Evolutionary conservation across 371 early-diverging fungal species (phyloP).

Genomic region (Mortierella sp.): DNA sequence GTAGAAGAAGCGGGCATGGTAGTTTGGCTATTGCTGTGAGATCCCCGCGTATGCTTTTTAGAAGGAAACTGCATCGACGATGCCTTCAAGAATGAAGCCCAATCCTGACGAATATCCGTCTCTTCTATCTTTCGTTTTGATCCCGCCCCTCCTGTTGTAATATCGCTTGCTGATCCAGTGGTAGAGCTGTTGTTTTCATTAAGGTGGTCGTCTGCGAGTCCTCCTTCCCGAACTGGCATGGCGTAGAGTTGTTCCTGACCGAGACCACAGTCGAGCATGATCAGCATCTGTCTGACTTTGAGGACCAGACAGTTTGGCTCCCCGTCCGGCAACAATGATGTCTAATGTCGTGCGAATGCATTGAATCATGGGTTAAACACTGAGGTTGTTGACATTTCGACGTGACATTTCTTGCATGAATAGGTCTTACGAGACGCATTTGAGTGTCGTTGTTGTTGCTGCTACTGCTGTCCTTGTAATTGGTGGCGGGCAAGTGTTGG

Average conservation of each 20-base stretch:
- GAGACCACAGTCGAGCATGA: slow-evolving; percentile 58
- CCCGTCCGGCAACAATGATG: slow-evolving; percentile 56
- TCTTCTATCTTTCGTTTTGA: slow-evolving; percentile 23
- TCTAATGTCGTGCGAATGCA: slow-evolving; percentile 16
- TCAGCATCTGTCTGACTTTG: slow-evolving; percentile 55
- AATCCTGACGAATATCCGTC: slow-evolving; percentile 48
- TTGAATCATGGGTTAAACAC: too few species aligned
- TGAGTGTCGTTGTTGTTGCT: background rate
- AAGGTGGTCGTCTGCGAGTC: slow-evolving; percentile 33
- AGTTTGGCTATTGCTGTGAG: background rate
- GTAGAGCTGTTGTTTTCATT: background rate
- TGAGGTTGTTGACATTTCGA: background rate
- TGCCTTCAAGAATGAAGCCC: slow-evolving; percentile 52
- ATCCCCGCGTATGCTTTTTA: slow-evolving; percentile 33
- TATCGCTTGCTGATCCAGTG: background rate
- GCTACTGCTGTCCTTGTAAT: background rate
- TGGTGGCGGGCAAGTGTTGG: slow-evolving; percentile 3
- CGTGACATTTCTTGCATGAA: background rate
- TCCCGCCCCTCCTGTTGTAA: background rate
- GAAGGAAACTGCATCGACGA: slow-evolving; percentile 25
- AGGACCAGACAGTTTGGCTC: slow-evolving; percentile 57
- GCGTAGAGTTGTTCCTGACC: slow-evolving; percentile 52
- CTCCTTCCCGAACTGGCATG: slow-evolving; percentile 54
- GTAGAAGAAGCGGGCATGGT: background rate
- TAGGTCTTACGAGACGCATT: slow-evolving; percentile 42